Evolutionary conservation across 2,329 filamentous ascomycete genomes (phyloP).

Genomic region (Colletotrichum higginsianum): DNA sequence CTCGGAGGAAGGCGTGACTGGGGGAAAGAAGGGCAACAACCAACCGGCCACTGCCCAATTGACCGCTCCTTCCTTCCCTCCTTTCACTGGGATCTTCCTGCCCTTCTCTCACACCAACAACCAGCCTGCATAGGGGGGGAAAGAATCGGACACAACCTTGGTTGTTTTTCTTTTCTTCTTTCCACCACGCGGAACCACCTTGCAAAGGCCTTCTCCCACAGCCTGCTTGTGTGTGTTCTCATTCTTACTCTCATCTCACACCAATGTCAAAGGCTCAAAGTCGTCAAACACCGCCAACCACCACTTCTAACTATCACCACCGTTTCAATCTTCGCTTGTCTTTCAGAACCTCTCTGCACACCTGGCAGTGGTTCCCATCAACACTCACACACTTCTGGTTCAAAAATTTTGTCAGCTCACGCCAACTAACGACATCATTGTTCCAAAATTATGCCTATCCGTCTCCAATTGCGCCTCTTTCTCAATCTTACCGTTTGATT

Average conservation of each 20-base stretch:
- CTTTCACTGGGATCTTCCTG: conserved; percentile 14
- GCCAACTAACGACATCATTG: conserved; percentile 8
- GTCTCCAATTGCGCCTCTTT: conserved; percentile 13
- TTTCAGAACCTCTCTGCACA: background rate
- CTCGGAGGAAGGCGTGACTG: conserved; percentile 21
- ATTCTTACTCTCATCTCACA: conserved; percentile 13
- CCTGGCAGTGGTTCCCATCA: background rate
- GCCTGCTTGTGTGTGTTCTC: conserved; percentile 3
- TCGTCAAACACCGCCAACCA: conserved; percentile 9
- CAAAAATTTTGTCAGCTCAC: background rate
- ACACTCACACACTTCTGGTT: background rate
- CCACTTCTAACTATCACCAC: background rate
- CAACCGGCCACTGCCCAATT: conserved; percentile 15
- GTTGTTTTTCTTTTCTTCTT: conserved; percentile 21
- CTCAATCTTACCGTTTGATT: conserved; percentile 31
- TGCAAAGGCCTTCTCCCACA: background rate
- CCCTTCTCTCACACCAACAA: conserved; percentile 11
- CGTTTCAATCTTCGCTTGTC: background rate
- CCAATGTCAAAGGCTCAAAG: conserved; percentile 1
- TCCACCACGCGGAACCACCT: conserved; percentile 1
- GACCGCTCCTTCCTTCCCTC: conserved; percentile 17
- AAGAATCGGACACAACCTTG: conserved; percentile 3
- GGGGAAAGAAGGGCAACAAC: background rate
- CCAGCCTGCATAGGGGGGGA: conserved; percentile 11
- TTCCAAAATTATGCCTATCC: conserved; percentile 14